These are phyloP conservation scores for Saccharomyces hybrid DNA, from an alignment of 1,139 yeast genomes.

Conservation along the genomic window DNA sequence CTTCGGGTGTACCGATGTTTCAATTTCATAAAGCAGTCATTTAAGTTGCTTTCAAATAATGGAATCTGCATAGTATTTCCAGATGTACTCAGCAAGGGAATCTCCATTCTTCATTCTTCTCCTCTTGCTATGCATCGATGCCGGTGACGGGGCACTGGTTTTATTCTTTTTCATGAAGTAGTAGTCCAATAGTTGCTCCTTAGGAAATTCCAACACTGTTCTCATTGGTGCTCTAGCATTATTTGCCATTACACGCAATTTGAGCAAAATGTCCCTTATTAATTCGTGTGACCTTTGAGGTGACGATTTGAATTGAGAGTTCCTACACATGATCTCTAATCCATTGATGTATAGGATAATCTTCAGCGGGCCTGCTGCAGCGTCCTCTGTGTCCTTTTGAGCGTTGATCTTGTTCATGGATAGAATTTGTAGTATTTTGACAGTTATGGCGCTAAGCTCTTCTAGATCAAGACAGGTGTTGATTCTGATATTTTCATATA, in stretches of 20 bases:
- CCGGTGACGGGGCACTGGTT: background rate
- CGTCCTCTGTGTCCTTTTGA: slow-evolving; percentile 1
- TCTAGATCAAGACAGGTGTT: slow-evolving; percentile 22
- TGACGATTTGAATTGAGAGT: slow-evolving; percentile 17
- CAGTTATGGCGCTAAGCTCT: slow-evolving; percentile 17
- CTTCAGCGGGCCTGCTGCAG: slow-evolving; percentile 1
- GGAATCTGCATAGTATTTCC: slow-evolving; percentile 22
- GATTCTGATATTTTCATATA: slow-evolving; percentile 26
- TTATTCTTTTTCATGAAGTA: slow-evolving; percentile 2
- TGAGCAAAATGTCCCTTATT: slow-evolving; percentile 19
- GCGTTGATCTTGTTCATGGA: slow-evolving; percentile 12
- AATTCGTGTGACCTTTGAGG: slow-evolving; percentile 17
- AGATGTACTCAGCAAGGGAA: slow-evolving; percentile 21
- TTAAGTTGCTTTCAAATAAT: background rate
- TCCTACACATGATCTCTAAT: slow-evolving; percentile 25
- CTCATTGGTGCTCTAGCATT: slow-evolving; percentile 9
- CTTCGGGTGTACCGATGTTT: background rate
- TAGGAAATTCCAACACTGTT: slow-evolving; percentile 13
- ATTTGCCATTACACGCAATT: slow-evolving; percentile 18
- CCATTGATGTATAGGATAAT: slow-evolving; percentile 21
- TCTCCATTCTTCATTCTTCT: slow-evolving; percentile 14
- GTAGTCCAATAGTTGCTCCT: slow-evolving; percentile 8
- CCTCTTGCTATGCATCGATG: slow-evolving; percentile 1
- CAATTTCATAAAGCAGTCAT: background rate
- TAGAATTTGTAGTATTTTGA: slow-evolving; percentile 16